Base-by-base conservation (phyloP, 441 rosid species). In the Biscutella laevigata region DNA sequence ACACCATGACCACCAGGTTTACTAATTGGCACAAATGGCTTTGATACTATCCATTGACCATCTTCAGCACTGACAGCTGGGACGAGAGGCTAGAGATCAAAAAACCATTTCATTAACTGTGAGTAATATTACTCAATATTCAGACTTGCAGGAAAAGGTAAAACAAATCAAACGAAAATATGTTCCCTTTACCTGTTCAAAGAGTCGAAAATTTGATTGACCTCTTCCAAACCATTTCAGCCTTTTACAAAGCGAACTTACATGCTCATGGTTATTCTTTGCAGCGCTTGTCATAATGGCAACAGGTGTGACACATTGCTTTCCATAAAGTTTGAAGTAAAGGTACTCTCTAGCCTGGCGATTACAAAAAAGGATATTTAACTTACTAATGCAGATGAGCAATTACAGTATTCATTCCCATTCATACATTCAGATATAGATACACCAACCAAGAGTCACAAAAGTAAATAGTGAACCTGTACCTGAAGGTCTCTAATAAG, bases 1-100 rank as follows among this genome's bases (percentile, higher is more conserved):
- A 77, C 96, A 57, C 90, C 98, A 78, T 87, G 96, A 66, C 98
- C 98, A 68, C 95, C 95, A 20, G 95, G 98, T 71, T 87, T 87
- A 71, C 88, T 87, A 57, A 91, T 79, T 35, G 94, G 95, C 37
- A 71, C 68, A 26, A 81, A 87, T 13, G 95, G 90, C 69, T 77
- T 74, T 51, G 68, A 70, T 22, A 82, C 74, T 71, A 84, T 53
- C 95, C 98, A 87, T 67, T 78, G 86, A 33, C 95, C 98, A 71
- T 87, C 86, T 69, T 80, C 85, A 27, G 85, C 85, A 67, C 77
- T 76, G 56, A 84, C 77, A 49, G 94, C 74, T 22, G 95, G 95
- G 72, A 91, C 95, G 21, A 84, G 86, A 63, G 96, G 96, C 98
- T 87, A 81, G 42, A 41, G 45, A 69, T 68, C 62, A n/a, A 72